Conservation (phyloP, 352 stramenopile genomes). For the Blastocystis sp. region DNA sequence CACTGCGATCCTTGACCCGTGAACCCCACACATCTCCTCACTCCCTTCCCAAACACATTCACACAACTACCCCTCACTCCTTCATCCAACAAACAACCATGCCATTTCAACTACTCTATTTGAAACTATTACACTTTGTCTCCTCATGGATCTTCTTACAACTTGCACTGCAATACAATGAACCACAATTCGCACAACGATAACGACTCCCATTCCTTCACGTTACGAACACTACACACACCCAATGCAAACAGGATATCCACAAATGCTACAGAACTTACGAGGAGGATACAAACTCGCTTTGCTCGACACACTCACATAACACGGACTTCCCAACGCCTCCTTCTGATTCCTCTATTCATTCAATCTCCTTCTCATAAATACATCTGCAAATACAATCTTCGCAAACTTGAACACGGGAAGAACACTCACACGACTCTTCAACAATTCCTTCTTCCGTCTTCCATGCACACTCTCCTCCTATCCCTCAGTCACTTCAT, state of each 20-base stretch:
- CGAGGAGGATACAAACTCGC: not conserved
- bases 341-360: not conserved
- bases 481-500: not conserved
- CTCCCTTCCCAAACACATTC: not conserved
- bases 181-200: not conserved
- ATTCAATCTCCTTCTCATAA: not conserved
- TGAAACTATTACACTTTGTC: conserved; percentile 26
- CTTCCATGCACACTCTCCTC: not conserved
- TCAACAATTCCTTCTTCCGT: not conserved
- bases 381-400: not conserved
- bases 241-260: not conserved
- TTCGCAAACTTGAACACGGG: conserved; percentile 20
- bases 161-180: not conserved
- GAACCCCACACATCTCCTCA: not conserved
- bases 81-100: not conserved
- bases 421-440: not conserved
- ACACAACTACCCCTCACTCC: not conserved
- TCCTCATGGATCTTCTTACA: conserved; percentile 31
- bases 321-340: not conserved
- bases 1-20: not conserved
- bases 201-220: not conserved
- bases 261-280: conserved; percentile 3
- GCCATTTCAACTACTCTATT: not conserved
- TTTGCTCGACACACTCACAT: not conserved
- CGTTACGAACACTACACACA: not conserved